These are phyloP conservation scores for Nemania bipapillata DNA, from an alignment of 2,329 filamentous ascomycete species.

Conservation along the genomic window DNA sequence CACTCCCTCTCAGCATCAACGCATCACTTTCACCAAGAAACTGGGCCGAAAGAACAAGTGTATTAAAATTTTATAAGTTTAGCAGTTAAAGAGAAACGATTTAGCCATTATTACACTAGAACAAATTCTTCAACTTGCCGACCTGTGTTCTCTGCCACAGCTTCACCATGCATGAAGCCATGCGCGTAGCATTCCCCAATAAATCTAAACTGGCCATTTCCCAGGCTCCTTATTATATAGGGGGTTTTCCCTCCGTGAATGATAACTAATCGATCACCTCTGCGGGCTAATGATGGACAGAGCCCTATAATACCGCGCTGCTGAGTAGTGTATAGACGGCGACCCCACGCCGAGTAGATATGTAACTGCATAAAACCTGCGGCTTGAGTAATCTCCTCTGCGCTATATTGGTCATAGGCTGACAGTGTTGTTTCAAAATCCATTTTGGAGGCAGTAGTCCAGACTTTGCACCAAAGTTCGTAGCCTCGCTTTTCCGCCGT, in stretches of 20 bases:
- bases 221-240: not conserved
- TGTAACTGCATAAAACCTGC: not conserved
- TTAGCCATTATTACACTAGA: not conserved
- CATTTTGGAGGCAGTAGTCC: not conserved
- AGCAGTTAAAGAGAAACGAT: not conserved
- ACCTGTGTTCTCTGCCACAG: not conserved
- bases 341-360: not conserved
- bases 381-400: not conserved
- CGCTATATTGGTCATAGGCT: not conserved
- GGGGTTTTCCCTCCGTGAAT: not conserved
- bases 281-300: not conserved
- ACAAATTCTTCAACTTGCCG: not conserved
- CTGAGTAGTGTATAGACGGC: not conserved
- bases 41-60: too few relatives aligned
- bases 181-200: not conserved
- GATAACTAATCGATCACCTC: not conserved
- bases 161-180: not conserved
- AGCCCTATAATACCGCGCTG: not conserved
- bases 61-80: too few relatives aligned
- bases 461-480: not conserved
- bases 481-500: not conserved
- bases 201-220: not conserved
- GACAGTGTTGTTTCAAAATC: not conserved
- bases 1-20: too few relatives aligned
- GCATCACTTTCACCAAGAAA: too few relatives aligned